Evolutionary conservation across 768 basidiomycete species (phyloP).

Genomic region (Kwoniella europaea): DNA sequence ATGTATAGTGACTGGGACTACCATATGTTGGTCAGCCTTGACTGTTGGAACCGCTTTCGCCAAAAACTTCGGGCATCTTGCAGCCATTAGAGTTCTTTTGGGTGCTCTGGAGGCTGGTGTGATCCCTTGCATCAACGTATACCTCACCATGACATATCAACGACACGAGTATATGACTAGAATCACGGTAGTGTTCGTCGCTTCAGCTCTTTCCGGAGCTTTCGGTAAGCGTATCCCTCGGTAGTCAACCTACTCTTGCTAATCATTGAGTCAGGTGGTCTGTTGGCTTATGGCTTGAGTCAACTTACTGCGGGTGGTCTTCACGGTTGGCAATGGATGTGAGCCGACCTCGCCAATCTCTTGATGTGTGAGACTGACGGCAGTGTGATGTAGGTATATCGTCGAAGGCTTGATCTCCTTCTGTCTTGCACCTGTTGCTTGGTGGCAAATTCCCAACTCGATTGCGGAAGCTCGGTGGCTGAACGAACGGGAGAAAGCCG

Average conservation of each 20-base stretch:
- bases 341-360: not conserved
- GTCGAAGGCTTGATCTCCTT: slow-evolving; percentile 44
- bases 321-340: slow-evolving; percentile 45
- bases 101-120: slow-evolving; percentile 36
- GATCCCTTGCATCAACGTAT: slow-evolving; percentile 27
- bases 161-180: slow-evolving; percentile 33
- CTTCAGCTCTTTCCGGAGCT: slow-evolving; percentile 81
- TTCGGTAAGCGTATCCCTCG: slow-evolving; percentile 13
- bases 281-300: slow-evolving; percentile 79
- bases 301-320: slow-evolving; percentile 61
- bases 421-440: slow-evolving; percentile 26
- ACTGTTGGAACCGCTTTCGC: slow-evolving; percentile 30
- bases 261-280: slow-evolving; percentile 59
- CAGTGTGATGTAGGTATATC: not conserved
- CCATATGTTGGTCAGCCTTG: slow-evolving; percentile 22
- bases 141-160: slow-evolving; percentile 35
- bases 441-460: slow-evolving; percentile 38
- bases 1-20: slow-evolving; percentile 20
- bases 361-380: not conserved
- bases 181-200: slow-evolving; percentile 78
- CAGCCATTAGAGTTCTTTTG: slow-evolving; percentile 28
- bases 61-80: slow-evolving; percentile 30
- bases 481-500: slow-evolving; percentile 31
- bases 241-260: not conserved
- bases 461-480: slow-evolving; percentile 40